phyloP scores from a whole-genome alignment of 2,329 filamentous ascomycete species.

The Colletotrichum magnum region DNA sequence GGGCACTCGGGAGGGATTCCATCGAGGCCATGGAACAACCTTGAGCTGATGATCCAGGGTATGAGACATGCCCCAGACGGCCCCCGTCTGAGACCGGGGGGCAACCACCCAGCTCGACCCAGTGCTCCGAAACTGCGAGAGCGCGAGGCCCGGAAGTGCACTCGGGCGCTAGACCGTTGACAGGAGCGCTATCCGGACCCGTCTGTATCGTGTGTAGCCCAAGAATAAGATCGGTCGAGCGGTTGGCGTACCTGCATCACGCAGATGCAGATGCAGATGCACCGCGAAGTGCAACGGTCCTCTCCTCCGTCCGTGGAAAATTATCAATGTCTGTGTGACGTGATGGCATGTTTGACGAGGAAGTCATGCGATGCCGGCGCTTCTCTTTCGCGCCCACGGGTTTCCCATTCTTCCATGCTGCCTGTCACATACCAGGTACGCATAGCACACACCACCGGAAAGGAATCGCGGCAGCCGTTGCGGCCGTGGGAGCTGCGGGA shows the following conservation, averaged over 20 bases:
- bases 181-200: not conserved
- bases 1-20: constrained; percentile 17
- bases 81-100: constrained; percentile 45
- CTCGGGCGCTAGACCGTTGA: not conserved
- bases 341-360: constrained; percentile 32
- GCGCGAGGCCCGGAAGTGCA: constrained; percentile 1
- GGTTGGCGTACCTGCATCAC: too few species aligned
- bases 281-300: constrained; percentile 5
- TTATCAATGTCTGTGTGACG: constrained; percentile 27
- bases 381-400: not conserved
- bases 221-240: too few species aligned
- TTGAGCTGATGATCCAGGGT: constrained; percentile 34
- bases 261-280: constrained; percentile 15
- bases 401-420: not conserved
- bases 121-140: constrained; percentile 36
- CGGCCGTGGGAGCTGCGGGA: not conserved
- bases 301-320: not conserved
- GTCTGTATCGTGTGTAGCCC: too few species aligned
- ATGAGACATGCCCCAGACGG: constrained; percentile 50
- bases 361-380: constrained; percentile 23
- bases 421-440: not conserved
- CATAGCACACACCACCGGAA: not conserved
- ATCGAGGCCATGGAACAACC: constrained; percentile 11
- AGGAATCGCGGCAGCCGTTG: not conserved
- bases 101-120: constrained; percentile 24